These are phyloP conservation scores for Penicillium sp. DNA, from an alignment of 2,329 filamentous ascomycete genomes.

Conservation along the genomic window DNA sequence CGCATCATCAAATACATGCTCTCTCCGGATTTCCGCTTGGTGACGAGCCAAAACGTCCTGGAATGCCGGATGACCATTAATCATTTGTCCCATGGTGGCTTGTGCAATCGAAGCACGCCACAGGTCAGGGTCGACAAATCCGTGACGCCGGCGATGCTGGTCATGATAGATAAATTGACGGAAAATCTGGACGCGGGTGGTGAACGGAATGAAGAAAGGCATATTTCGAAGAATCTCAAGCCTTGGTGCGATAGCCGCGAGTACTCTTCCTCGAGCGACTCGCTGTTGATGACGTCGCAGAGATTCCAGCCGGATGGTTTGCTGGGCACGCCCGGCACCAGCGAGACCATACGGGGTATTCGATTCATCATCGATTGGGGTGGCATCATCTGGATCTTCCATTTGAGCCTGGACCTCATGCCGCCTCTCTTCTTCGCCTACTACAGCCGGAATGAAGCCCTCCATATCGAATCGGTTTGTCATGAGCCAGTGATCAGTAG, in stretches of 20 bases:
- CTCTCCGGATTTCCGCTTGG: conserved; percentile 78
- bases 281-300: conserved; percentile 68
- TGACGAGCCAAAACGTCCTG: conserved; percentile 60
- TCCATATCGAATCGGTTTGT: conserved; percentile 84
- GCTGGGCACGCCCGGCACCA: conserved; percentile 65
- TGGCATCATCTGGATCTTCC: conserved; percentile 60
- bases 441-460: conserved; percentile 82
- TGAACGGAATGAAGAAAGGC: conserved; percentile 95
- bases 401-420: conserved; percentile 70
- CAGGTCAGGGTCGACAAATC: conserved; percentile 71
- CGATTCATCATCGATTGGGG: conserved; percentile 44
- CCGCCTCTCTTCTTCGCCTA: conserved; percentile 79
- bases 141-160: conserved; percentile 71
- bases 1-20: conserved; percentile 82
- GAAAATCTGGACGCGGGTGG: conserved; percentile 89
- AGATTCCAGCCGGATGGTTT: conserved; percentile 65
- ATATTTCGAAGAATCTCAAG: conserved; percentile 92
- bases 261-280: conserved; percentile 68
- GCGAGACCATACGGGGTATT: conserved; percentile 48
- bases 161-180: conserved; percentile 88
- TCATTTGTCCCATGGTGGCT: conserved; percentile 41
- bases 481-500: conserved; percentile 92
- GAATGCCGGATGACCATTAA: conserved; percentile 44
- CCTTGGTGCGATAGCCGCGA: conserved; percentile 81
- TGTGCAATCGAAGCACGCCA: conserved; percentile 70